phyloP scores from a whole-genome alignment of 345 rosid genomes.

The Populus alba region DNA sequence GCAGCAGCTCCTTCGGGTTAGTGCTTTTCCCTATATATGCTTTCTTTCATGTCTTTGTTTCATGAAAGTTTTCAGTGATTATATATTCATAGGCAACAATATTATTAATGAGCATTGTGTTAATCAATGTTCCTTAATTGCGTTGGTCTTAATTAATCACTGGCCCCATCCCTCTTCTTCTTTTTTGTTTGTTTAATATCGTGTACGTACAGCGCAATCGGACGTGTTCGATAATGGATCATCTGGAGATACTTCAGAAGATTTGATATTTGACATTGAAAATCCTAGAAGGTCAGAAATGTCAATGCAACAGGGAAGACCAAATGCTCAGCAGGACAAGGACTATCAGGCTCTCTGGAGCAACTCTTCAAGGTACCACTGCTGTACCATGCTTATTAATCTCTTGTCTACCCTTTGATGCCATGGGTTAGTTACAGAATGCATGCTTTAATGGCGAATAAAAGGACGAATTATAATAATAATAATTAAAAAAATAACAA shows the following conservation, averaged over 20 bases:
- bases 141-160: background rate
- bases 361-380: constrained; percentile 58
- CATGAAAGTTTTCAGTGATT: background rate
- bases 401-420: background rate
- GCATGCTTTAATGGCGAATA: background rate
- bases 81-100: background rate
- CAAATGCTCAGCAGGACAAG: constrained; percentile 38
- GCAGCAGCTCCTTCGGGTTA: constrained; percentile 67
- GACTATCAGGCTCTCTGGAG: constrained; percentile 58
- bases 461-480: background rate
- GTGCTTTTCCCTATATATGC: background rate
- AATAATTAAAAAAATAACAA: background rate
- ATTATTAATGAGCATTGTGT: background rate
- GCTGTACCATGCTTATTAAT: background rate
- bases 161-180: background rate
- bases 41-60: background rate
- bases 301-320: constrained; percentile 44
- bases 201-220: constrained; percentile 49
- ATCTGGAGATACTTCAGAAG: constrained; percentile 87
- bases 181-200: background rate
- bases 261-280: constrained; percentile 64
- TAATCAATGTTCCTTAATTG: background rate
- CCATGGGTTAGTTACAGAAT: background rate
- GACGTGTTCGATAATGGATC: constrained; percentile 75
- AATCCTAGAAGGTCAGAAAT: constrained; percentile 52